Conservation (phyloP, 176 grass and related monocot genomes). For the Pontederia paniculata region DNA sequence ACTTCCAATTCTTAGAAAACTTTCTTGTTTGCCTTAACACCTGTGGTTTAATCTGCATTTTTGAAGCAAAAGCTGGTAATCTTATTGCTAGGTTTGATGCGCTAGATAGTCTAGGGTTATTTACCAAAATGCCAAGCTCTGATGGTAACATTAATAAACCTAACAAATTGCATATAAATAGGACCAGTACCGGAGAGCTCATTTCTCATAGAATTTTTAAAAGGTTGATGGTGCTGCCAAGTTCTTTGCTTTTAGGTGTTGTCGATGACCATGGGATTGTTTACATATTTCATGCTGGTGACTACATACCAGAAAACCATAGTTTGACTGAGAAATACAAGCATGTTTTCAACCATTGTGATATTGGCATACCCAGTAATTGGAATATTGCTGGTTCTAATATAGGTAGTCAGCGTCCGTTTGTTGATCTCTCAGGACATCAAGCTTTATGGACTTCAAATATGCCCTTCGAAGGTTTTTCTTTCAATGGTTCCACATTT, state of each 20-base stretch:
- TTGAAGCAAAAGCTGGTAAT: slow-evolving; percentile 43
- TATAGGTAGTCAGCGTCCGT: slow-evolving; percentile 48
- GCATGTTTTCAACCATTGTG: slow-evolving; percentile 24
- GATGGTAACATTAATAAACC: no score
- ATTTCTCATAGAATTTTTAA: slow-evolving; percentile 38
- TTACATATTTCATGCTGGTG: slow-evolving; percentile 57
- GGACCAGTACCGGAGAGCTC: slow-evolving; percentile 3
- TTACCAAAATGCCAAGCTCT: slow-evolving; percentile 14
- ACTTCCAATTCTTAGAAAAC: slow-evolving; percentile 77
- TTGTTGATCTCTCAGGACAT: slow-evolving; percentile 22
- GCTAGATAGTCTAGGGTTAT: slow-evolving; percentile 26
- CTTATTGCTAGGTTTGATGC: slow-evolving; percentile 35
- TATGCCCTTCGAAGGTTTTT: slow-evolving; percentile 17
- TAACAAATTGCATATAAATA: neutral
- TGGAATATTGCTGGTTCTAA: slow-evolving; percentile 73
- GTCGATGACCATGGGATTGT: slow-evolving; percentile 63
- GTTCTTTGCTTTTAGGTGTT: slow-evolving; percentile 49
- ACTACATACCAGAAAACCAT: slow-evolving; percentile 51
- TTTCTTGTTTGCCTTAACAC: slow-evolving; percentile 61
- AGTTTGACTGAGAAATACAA: slow-evolving; percentile 20
- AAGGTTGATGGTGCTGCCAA: slow-evolving; percentile 53
- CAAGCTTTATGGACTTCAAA: slow-evolving; percentile 18
- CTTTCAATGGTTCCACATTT: slow-evolving; percentile 21
- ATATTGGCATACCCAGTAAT: slow-evolving; percentile 35
- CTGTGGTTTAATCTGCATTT: slow-evolving; percentile 59